Evolutionary conservation across 1,284 basidiomycete genomes (phyloP).

Genomic region (Mycocalia duriaeana): DNA sequence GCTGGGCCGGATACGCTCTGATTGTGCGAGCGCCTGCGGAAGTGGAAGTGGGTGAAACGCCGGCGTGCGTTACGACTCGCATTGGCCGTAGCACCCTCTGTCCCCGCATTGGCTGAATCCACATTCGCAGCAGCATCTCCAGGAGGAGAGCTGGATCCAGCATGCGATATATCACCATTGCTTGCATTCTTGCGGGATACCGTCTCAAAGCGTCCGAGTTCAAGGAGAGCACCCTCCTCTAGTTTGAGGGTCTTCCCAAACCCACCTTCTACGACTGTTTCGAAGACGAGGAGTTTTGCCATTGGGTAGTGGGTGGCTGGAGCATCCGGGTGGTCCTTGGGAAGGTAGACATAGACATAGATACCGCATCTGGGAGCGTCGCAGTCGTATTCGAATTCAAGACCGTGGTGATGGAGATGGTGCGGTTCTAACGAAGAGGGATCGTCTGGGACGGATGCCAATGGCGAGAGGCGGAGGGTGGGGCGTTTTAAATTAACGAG

Average conservation of each 20-base stretch:
- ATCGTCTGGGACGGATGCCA: conserved; percentile 38
- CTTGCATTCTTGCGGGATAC: conserved; percentile 11
- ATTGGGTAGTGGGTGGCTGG: conserved; percentile 39
- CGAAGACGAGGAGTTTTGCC: conserved; percentile 61
- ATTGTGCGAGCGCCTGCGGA: conserved; percentile 46
- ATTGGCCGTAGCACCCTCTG: conserved; percentile 8
- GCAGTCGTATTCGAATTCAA: conserved; percentile 88
- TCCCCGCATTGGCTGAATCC: conserved; percentile 6
- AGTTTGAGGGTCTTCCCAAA: conserved; percentile 71
- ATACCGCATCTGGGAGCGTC: conserved; percentile 80
- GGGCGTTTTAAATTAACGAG: conserved; percentile 89
- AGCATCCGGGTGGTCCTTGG: conserved; percentile 52
- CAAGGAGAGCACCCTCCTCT: conserved; percentile 70
- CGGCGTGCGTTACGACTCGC: conserved; percentile 28
- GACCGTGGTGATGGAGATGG: conserved; percentile 57
- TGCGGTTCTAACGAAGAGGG: conserved; percentile 29
- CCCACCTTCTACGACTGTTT: conserved; percentile 73
- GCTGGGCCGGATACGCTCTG: conserved; percentile 65
- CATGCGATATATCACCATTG: background rate
- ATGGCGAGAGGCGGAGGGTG: conserved; percentile 67
- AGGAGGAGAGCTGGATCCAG: conserved; percentile 10
- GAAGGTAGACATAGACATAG: conserved; percentile 66
- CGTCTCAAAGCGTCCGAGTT: conserved; percentile 63
- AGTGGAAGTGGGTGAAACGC: conserved; percentile 63
- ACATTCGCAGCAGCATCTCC: conserved; percentile 3